These are phyloP conservation scores for Ganoderma resinaceum DNA, from an alignment of 1,284 basidiomycete genomes.

Conservation along the genomic window DNA sequence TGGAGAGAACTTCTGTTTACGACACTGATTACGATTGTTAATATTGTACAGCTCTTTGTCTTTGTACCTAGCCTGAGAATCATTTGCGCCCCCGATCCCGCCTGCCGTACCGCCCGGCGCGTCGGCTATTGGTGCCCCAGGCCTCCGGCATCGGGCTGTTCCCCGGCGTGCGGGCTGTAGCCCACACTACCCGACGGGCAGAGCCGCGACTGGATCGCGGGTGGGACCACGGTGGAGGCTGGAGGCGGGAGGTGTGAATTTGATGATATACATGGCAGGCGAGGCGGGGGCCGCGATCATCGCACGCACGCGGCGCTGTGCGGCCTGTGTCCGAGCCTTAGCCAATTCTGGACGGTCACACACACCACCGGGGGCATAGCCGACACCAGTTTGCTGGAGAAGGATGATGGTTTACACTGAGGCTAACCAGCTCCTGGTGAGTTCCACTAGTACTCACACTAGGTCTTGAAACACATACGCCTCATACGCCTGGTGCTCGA, in stretches of 20 bases:
- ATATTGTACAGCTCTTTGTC: background rate
- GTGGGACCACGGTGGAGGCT: background rate
- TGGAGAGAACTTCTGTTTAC: background rate
- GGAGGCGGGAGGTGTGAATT: background rate
- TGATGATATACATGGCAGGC: background rate
- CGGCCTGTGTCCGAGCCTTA: slow-evolving; percentile 2
- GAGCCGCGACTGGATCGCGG: background rate
- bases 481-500: background rate
- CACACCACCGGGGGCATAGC: background rate
- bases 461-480: background rate
- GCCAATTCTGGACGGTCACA: background rate
- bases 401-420: background rate
- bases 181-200: background rate
- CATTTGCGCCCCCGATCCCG: background rate
- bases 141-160: too few relatives aligned
- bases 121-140: background rate
- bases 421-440: background rate
- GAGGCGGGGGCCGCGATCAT: background rate
- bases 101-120: background rate
- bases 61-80: background rate
- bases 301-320: background rate
- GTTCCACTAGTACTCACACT: background rate
- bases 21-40: background rate
- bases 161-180: too few relatives aligned
- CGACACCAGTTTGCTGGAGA: background rate